Conservation (phyloP, 208 protist genomes). For the Leishmania gerbilli region DNA sequence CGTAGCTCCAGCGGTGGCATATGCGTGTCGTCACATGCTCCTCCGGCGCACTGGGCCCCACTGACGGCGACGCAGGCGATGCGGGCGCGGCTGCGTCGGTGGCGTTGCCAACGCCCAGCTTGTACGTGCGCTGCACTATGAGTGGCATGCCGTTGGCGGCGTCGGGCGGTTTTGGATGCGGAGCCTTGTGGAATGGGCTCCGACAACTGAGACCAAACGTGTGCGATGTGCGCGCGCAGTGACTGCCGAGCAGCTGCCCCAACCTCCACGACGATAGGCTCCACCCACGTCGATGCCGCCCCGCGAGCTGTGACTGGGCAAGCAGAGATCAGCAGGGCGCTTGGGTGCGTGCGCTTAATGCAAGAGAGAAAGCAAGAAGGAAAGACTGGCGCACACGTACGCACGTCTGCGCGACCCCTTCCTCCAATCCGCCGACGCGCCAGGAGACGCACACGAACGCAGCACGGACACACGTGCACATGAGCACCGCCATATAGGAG, state of each 20-base stretch:
- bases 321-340: neutral
- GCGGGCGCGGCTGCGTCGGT: neutral
- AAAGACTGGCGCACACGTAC: neutral
- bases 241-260: neutral
- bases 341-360: neutral
- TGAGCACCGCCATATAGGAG: neutral
- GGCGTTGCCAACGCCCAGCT: constrained; percentile 4
- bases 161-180: neutral
- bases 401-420: neutral
- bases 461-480: too few species aligned
- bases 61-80: neutral
- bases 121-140: constrained; percentile 8
- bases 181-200: neutral
- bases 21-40: constrained; percentile 8
- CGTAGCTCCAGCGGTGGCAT: constrained; percentile 33
- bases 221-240: neutral
- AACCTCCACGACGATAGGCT: neutral
- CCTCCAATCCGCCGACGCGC: neutral
- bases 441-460: neutral
- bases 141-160: neutral
- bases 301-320: neutral
- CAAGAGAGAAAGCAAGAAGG: neutral
- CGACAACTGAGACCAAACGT: neutral
- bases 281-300: neutral
- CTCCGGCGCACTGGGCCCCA: neutral